phyloP scores from a whole-genome alignment of 371 early-diverging fungal species.

The Haplosporangium sp. region DNA sequence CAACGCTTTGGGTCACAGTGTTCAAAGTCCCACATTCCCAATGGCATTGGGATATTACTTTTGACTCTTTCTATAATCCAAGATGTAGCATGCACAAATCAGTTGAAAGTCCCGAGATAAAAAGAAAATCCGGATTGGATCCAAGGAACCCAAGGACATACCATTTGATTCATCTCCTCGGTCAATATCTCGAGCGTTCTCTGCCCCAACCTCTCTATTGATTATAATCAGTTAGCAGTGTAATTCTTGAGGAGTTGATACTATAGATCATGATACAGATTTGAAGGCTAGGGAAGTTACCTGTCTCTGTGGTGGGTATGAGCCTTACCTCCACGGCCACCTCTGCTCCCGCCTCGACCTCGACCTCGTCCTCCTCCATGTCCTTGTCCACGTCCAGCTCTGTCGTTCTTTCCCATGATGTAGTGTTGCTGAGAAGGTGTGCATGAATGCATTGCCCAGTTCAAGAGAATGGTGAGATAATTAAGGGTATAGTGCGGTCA shows the following conservation, averaged over 20 bases:
- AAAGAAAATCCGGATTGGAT: too few species aligned
- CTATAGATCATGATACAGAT: too few species aligned
- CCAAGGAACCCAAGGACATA: conserved; percentile 1
- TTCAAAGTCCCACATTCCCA: conserved; percentile 97
- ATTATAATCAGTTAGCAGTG: not conserved
- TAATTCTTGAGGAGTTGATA: too few species aligned
- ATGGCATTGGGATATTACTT: conserved; percentile 76
- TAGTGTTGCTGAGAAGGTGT: not conserved
- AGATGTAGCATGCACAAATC: not conserved
- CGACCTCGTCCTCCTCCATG: conserved; percentile 53
- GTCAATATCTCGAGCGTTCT: conserved; percentile 44
- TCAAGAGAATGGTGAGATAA: not conserved
- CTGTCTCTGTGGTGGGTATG: conserved; percentile 50
- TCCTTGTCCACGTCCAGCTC: conserved; percentile 42
- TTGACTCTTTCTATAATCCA: conserved; percentile 24
- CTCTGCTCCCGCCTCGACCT: conserved; percentile 54
- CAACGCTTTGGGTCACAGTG: conserved; percentile 99
- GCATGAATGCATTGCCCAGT: not conserved
- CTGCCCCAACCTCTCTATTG: conserved; percentile 47
- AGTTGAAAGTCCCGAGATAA: not conserved
- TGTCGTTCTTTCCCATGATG: conserved; percentile 54
- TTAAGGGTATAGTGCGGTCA: conserved; percentile 32
- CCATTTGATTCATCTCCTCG: conserved; percentile 31
- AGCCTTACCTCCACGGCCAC: conserved; percentile 42
- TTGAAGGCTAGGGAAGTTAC: conserved; percentile 9